Percentiles rank a stretch among this genome's conserved stretches.
phyloP scores from a whole-genome alignment of 768 basidiomycete species.

The Boletus rubropictus region DNA sequence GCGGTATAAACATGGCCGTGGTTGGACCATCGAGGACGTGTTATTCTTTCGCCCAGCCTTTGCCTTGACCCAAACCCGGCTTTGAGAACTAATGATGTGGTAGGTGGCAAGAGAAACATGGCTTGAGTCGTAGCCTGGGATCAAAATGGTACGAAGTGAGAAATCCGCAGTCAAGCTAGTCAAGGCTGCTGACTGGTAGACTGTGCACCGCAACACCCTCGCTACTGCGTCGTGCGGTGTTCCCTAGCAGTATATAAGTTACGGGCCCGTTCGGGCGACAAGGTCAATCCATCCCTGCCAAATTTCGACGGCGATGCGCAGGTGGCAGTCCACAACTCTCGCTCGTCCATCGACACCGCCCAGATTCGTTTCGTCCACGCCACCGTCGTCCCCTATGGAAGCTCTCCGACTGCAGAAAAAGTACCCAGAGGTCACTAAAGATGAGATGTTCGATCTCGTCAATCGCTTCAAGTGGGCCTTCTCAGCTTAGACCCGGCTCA shows the following conservation, averaged over 20 bases:
- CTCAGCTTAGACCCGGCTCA: background rate
- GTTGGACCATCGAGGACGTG: no score
- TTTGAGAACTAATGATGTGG: no score
- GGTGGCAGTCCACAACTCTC: slow-evolving; percentile 10
- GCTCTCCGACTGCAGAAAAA: slow-evolving; percentile 85
- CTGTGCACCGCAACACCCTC: background rate
- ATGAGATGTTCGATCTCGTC: slow-evolving; percentile 93
- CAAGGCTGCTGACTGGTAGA: no score
- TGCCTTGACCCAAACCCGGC: no score
- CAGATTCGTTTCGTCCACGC: slow-evolving; percentile 6
- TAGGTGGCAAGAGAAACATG: no score
- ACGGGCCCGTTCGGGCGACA: background rate
- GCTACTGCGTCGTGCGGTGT: background rate
- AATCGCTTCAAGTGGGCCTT: slow-evolving; percentile 88
- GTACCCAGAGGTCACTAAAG: slow-evolving; percentile 83
- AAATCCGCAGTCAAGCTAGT: background rate
- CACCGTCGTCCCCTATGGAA: slow-evolving; percentile 50
- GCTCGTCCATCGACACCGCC: slow-evolving; percentile 8
- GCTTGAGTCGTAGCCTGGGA: no score
- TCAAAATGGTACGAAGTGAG: background rate
- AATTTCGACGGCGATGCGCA: background rate
- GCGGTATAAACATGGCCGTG: no score
- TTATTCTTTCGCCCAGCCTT: no score
- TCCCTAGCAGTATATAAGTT: background rate
- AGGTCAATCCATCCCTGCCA: no score